These are phyloP conservation scores for Aquilaria agallochum DNA, from an alignment of 441 rosid species.

Conservation along the genomic window DNA sequence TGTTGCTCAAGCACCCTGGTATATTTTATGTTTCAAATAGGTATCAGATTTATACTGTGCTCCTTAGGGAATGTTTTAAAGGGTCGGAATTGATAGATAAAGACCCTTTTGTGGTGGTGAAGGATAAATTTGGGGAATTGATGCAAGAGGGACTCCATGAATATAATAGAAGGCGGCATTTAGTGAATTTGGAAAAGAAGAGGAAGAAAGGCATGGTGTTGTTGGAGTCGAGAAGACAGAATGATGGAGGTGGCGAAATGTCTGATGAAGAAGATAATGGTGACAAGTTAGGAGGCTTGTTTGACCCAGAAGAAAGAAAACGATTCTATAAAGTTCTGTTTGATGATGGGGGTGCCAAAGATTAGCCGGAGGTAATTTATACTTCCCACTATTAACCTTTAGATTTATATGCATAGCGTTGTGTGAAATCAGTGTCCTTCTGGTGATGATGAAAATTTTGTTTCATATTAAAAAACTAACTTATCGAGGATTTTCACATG, in stretches of 20 bases:
- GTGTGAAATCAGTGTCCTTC: too few relatives aligned
- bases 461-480: too few relatives aligned
- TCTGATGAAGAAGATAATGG: constrained; percentile 42
- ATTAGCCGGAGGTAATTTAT: constrained; percentile 8
- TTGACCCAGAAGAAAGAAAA: constrained; percentile 81
- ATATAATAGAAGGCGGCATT: constrained; percentile 47
- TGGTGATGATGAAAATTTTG: too few relatives aligned
- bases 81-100: constrained; percentile 74
- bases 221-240: constrained; percentile 29
- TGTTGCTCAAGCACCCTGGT: constrained; percentile 79
- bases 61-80: constrained; percentile 74
- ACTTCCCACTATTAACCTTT: too few relatives aligned
- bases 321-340: constrained; percentile 77
- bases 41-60: constrained; percentile 78
- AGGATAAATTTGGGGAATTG: constrained; percentile 84
- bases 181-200: constrained; percentile 61
- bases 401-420: too few relatives aligned
- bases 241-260: constrained; percentile 27
- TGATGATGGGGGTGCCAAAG: constrained; percentile 34
- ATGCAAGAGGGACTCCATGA: constrained; percentile 92
- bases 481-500: too few relatives aligned
- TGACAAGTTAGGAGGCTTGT: constrained; percentile 48
- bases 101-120: constrained; percentile 76
- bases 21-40: constrained; percentile 80
- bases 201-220: constrained; percentile 45